Evolutionary conservation across 2,329 filamentous ascomycete species (phyloP), one percentile per base, ranked within the genome.

Genomic region (Endothia cerciana): DNA sequence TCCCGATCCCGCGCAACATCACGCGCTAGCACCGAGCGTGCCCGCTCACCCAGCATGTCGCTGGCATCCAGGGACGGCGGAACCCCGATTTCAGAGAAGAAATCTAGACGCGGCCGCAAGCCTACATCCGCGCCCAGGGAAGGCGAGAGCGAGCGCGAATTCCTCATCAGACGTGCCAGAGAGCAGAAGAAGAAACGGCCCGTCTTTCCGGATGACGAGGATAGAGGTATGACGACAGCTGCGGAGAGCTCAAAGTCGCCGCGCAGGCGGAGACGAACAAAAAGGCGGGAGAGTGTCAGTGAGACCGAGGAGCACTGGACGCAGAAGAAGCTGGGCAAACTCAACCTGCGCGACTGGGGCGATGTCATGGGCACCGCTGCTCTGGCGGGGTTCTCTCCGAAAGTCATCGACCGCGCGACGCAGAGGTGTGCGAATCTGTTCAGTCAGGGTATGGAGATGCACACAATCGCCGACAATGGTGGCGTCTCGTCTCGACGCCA

Each of bases 331-430:
- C 63, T 58, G 55, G 22, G 66, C 30, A 68, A 71, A 61, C 82
- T 75, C 74, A 81, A 76, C 17, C 79, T 87, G 15, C 85, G 91
- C 28, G 91, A 96, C 78, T 98, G 94, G 94, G 91, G 88, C 70
- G 92, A 97, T 70, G 85, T 97, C 1, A 78, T 97, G 36, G 91
- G 91, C 0, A 83, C 93, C 0, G 94, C 94, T 2, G 85, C 91
- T 0, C 78, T 96, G 60, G 86, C 86, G 1, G 92, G 91, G 0
- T 94, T 93, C 77, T 80, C 90, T 1, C 76, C 82, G 0, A 76
- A 80, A 0, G 90, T 88, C 0, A 77, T 97, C 15, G 85, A 88
- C 62, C 86, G 91, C 38, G 86, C 93, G 0, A 85, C 90, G 1
- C 83, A 88, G 72, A 85, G 94, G 59, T 98, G 94, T 72, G 87